A percentile compares a stretch with the other conserved stretches of the same genome.
Evolutionary conservation across 164 flowering plant genomes (phyloP).

Genomic region (Brasenia schreberi): DNA sequence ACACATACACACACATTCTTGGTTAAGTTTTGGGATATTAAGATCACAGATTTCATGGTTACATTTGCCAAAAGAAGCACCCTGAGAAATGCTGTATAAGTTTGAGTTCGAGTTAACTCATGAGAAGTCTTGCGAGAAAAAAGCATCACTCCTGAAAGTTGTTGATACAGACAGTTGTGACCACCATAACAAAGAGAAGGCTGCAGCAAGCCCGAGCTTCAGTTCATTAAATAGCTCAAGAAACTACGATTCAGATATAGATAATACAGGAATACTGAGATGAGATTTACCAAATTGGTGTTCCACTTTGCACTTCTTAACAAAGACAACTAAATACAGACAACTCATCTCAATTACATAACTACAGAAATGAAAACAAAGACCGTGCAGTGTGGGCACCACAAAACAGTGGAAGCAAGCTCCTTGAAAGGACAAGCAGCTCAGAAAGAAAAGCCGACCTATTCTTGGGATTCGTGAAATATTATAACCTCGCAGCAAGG

Average conservation of each 20-base stretch:
- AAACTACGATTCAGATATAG: background rate
- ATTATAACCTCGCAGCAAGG: background rate
- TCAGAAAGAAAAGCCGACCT: background rate
- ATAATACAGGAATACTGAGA: background rate
- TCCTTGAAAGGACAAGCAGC: background rate
- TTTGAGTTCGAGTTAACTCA: too few relatives aligned
- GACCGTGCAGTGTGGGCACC: background rate
- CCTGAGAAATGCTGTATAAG: too few relatives aligned
- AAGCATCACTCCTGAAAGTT: too few relatives aligned
- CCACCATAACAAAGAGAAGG: too few relatives aligned
- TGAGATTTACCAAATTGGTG: background rate
- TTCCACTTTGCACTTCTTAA: background rate
- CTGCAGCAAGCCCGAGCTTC: too few relatives aligned
- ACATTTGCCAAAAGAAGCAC: too few relatives aligned
- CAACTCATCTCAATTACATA: background rate
- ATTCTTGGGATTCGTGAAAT: background rate
- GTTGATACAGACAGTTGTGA: too few relatives aligned
- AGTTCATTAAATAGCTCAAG: too few relatives aligned
- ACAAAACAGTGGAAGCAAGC: background rate
- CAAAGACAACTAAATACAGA: background rate
- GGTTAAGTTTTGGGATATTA: too few relatives aligned
- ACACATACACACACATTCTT: too few relatives aligned
- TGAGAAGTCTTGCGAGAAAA: too few relatives aligned
- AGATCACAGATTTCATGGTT: too few relatives aligned
- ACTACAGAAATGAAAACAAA: background rate